Conservation (phyloP, 1,284 basidiomycete genomes). For the Apiotrichum mycotoxinovorans region DNA sequence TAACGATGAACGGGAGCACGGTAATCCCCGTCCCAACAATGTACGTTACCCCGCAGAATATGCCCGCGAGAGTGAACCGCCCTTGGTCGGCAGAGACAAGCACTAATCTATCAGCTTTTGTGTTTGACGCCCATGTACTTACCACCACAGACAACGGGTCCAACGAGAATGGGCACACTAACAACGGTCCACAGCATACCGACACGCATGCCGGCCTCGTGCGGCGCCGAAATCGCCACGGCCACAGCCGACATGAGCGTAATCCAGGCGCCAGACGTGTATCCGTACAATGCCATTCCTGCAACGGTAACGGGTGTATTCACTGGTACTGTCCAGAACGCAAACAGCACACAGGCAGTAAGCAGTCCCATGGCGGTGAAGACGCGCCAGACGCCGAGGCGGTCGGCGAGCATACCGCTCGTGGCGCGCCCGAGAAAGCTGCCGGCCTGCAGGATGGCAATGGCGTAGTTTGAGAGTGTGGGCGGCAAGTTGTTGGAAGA, state of each 20-base stretch:
- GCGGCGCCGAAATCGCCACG: slow-evolving; percentile 35
- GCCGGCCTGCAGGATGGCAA: slow-evolving; percentile 26
- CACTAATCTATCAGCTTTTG: slow-evolving; percentile 11
- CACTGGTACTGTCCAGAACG: slow-evolving; percentile 26
- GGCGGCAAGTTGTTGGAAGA: slow-evolving; percentile 9
- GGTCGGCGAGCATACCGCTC: slow-evolving; percentile 24
- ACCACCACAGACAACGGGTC: slow-evolving; percentile 41
- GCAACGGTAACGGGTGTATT: slow-evolving; percentile 22
- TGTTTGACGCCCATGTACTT: slow-evolving; percentile 8
- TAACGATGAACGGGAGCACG: not conserved
- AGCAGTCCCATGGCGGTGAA: slow-evolving; percentile 17
- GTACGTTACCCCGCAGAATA: slow-evolving; percentile 36
- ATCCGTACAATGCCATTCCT: slow-evolving; percentile 39
- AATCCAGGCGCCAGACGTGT: slow-evolving; percentile 39
- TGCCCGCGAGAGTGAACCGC: slow-evolving; percentile 31
- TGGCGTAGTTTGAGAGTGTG: slow-evolving; percentile 15
- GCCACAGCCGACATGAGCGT: slow-evolving; percentile 40
- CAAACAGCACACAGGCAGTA: slow-evolving; percentile 17
- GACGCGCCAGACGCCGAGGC: slow-evolving; percentile 23
- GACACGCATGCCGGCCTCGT: slow-evolving; percentile 42
- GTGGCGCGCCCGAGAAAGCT: slow-evolving; percentile 23
- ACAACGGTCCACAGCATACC: slow-evolving; percentile 44
- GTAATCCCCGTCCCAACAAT: slow-evolving; percentile 28
- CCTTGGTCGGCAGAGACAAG: slow-evolving; percentile 19
- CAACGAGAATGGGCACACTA: slow-evolving; percentile 31